A percentile compares a stretch with the other conserved stretches of the same genome.
Conservation (phyloP, 129 eudicot genomes). For the Lactuca saligna region DNA sequence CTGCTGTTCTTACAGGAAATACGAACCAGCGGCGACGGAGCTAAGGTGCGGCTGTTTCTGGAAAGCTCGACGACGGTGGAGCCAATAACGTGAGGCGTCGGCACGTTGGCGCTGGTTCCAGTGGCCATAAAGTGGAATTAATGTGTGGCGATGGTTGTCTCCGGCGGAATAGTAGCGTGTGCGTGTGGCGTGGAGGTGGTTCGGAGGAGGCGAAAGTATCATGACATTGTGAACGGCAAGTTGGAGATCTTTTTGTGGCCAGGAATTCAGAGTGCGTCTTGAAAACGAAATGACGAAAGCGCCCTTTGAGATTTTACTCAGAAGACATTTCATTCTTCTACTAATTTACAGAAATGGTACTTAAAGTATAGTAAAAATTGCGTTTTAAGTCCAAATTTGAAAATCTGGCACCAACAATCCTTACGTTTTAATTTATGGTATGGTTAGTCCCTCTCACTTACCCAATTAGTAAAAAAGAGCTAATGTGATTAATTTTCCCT, state of each 20-base stretch:
- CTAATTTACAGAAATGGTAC: too few relatives aligned
- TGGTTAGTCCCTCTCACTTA: too few relatives aligned
- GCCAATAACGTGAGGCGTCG: slow-evolving; percentile 44
- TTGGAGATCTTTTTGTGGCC: slow-evolving; percentile 23
- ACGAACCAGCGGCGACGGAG: slow-evolving; percentile 45
- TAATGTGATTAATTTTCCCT: too few relatives aligned
- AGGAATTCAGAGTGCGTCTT: slow-evolving; percentile 8
- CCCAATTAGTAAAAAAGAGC: too few relatives aligned
- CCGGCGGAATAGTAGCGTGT: slow-evolving; percentile 14
- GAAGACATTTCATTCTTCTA: background rate
- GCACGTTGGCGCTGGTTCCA: slow-evolving; percentile 42
- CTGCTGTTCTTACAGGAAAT: slow-evolving; percentile 41
- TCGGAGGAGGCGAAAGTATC: slow-evolving; percentile 3
- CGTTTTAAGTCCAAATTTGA: too few relatives aligned
- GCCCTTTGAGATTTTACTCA: slow-evolving; percentile 13
- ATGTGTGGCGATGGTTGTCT: slow-evolving; percentile 13
- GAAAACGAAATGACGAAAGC: slow-evolving; percentile 21
- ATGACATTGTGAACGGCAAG: slow-evolving; percentile 1
- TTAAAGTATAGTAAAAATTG: too few relatives aligned
- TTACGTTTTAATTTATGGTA: too few relatives aligned
- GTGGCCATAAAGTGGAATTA: slow-evolving; percentile 44
- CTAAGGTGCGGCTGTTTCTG: slow-evolving; percentile 43
- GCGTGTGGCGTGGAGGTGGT: slow-evolving; percentile 26
- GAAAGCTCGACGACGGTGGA: slow-evolving; percentile 49
- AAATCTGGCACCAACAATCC: too few relatives aligned